Evolutionary conservation across 805 yeast genomes (phyloP).

Genomic region (Saturnispora sanitii): DNA sequence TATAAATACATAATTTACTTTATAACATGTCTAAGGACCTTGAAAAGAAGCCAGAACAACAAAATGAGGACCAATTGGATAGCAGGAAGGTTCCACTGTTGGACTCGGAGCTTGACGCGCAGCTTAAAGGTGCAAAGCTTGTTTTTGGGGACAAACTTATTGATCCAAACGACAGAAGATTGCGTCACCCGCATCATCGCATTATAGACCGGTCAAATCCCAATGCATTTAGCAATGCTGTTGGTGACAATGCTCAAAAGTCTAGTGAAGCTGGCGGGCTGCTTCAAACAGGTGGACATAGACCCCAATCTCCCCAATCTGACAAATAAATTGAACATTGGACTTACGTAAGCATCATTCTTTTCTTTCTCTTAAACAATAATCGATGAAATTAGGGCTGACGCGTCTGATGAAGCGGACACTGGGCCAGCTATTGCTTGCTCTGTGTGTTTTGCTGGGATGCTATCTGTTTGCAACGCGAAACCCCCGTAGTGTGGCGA

Average conservation of each 20-base stretch:
- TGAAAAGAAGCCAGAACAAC: not conserved
- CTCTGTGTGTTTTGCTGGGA: constrained; percentile 1
- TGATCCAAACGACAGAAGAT: constrained; percentile 12
- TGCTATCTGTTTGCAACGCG: not conserved
- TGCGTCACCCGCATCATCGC: constrained; percentile 10
- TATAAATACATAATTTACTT: not conserved
- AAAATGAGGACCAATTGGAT: not conserved
- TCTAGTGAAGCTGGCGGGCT: constrained; percentile 2
- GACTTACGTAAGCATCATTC: not conserved
- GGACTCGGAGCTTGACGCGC: not conserved
- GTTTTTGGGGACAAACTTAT: constrained; percentile 13
- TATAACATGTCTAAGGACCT: not conserved
- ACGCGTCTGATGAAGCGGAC: constrained; percentile 7
- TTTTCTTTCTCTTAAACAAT: not conserved
- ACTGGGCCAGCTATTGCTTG: constrained; percentile 1
- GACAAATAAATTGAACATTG: not conserved
- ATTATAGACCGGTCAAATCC: no score
- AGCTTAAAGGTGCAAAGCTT: constrained; percentile 10
- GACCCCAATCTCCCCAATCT: constrained; percentile 4
- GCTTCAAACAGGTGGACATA: constrained; percentile 7
- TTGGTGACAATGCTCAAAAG: not conserved
- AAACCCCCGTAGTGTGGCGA: constrained; percentile 3
- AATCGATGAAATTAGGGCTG: constrained; percentile 2
- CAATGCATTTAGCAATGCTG: no score
- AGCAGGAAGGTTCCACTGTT: not conserved